Base-by-base conservation (phyloP, 768 basidiomycete species). In the Boletus huronensis region DNA sequence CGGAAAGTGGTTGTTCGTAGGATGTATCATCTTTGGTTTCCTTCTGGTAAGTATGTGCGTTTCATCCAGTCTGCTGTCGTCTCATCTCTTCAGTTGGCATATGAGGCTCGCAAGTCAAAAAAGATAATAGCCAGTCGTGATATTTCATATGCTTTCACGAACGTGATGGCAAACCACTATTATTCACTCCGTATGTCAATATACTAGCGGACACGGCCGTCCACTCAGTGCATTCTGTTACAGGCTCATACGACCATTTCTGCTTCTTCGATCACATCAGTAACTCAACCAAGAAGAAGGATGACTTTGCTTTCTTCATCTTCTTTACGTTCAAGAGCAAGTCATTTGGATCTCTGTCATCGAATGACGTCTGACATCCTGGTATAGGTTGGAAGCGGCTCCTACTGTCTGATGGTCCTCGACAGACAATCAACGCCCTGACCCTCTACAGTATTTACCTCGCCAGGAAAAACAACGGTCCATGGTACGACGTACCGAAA, bases 301-400 rank as follows among this genome's bases (percentile, higher is more conserved):
- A 99, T 68, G 93, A 97, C 66, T 94, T 99, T 72, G 95, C 96
- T 32, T 98, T 98, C 80, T 99, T 97, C 73, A 83, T 98, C 67
- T 99, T 98, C 83, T 99, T 99, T 74, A 90, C 89, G 1, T 98
- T 99, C 82, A 99, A 99, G 79, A 96, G 96, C 91, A 57, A 50
- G 85, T 76, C 19, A 7, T 46, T 21, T 48, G 17, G 16, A 41
- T 43, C 32, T 21, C 13, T 47, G 19, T 44, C n/a, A 38, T 14
- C 38, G 13, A 38, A 26, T 35, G 43, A 43, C 41, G 10, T 28
- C 50, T 62, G 23, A 57, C 17, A 3, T 36, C 13, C 26, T 41
- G 2, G 13, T 14, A 26, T 66, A 90, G 88, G 84, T 67, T 93
- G 90, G 90, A 93, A 93, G 72, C 84, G 87, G n/a, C 72, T 93